Evolutionary conservation across 768 basidiomycete genomes (phyloP).

Genomic region (Leccinellum albellum): DNA sequence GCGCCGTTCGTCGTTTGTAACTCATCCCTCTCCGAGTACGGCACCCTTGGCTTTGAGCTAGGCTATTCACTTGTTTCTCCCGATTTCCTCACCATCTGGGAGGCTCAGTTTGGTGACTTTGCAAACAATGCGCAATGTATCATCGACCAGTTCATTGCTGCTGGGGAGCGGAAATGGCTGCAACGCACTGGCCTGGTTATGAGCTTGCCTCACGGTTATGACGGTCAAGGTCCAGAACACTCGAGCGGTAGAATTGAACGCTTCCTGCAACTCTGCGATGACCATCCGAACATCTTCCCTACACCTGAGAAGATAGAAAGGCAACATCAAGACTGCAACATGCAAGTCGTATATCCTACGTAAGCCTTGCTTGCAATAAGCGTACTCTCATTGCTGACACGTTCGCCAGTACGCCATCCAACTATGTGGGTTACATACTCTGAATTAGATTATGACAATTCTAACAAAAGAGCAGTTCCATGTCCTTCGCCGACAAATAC

Average conservation of each 20-base stretch:
- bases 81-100: slow-evolving; percentile 91
- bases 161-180: slow-evolving; percentile 97
- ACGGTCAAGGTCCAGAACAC: slow-evolving; percentile 98
- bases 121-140: slow-evolving; percentile 97
- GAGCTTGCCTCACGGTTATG: slow-evolving; percentile 91
- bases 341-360: slow-evolving; percentile 99
- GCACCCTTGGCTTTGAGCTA: slow-evolving; percentile 93
- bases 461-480: slow-evolving; percentile 62
- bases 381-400: slow-evolving; percentile 4
- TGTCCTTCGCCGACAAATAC: slow-evolving; percentile 92
- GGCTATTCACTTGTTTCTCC: slow-evolving; percentile 98
- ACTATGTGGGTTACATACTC: slow-evolving; percentile 54
- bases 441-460: slow-evolving; percentile 1
- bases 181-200: slow-evolving; percentile 90
- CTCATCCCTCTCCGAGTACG: slow-evolving; percentile 94
- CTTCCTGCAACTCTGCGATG: slow-evolving; percentile 96
- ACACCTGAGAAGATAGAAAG: slow-evolving; percentile 84
- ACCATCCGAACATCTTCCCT: slow-evolving; percentile 91
- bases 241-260: slow-evolving; percentile 93
- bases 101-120: slow-evolving; percentile 98
- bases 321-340: slow-evolving; percentile 98
- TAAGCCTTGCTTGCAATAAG: slow-evolving; percentile 36
- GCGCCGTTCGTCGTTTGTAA: slow-evolving; percentile 95
- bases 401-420: slow-evolving; percentile 77
- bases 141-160: slow-evolving; percentile 97